Percentiles rank a stretch among this genome's conserved stretches.
Evolutionary conservation across 2,329 filamentous ascomycete species (phyloP).

Genomic region (Domatiomyces globalis): DNA sequence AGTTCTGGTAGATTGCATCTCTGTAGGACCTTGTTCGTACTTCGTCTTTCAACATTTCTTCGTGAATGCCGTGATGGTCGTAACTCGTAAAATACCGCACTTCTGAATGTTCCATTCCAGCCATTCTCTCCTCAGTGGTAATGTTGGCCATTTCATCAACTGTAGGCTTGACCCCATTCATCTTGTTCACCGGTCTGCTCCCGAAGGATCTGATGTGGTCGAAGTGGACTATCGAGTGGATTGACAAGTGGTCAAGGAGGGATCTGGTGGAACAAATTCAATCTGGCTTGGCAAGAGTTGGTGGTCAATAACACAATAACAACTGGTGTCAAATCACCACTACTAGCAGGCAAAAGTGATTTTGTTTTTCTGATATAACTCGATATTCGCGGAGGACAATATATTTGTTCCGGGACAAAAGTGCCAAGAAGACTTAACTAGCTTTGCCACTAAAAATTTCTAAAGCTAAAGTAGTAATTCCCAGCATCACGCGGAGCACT

Average conservation of each 20-base stretch:
- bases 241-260: neutral
- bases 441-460: neutral
- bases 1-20: constrained; percentile 94
- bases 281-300: neutral
- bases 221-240: neutral
- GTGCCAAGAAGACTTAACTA: neutral
- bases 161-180: constrained; percentile 14
- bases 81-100: constrained; percentile 99
- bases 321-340: neutral
- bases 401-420: neutral
- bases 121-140: constrained; percentile 34
- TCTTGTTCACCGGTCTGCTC: neutral
- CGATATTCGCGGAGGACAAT: neutral
- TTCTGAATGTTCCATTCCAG: constrained; percentile 74
- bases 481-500: too few species aligned
- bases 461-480: neutral
- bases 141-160: constrained; percentile 17
- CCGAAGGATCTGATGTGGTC: neutral
- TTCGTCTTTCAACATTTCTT: constrained; percentile 50
- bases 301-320: neutral
- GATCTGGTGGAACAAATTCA: too few species aligned
- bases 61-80: constrained; percentile 73
- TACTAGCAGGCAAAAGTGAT: neutral
- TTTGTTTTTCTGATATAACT: neutral
- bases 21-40: constrained; percentile 93